These are phyloP conservation scores for Arthrinium puccinioides DNA, from an alignment of 2,329 filamentous ascomycete genomes.

Conservation along the genomic window DNA sequence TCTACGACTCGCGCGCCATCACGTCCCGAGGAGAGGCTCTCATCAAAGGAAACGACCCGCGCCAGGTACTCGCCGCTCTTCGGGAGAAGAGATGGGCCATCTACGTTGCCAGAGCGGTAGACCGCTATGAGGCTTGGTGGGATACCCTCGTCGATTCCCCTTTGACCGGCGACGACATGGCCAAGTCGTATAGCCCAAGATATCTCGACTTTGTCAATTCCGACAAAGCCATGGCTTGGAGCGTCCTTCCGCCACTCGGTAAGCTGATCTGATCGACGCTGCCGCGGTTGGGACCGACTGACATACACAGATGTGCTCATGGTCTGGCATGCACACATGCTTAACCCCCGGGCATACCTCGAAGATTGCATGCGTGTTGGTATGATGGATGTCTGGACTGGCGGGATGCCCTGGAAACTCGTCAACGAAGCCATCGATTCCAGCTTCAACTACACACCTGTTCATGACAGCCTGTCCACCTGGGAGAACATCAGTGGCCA, in stretches of 20 bases:
- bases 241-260: slow-evolving; percentile 52
- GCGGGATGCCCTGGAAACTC: slow-evolving; percentile 58
- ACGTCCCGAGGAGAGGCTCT: not conserved
- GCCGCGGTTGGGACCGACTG: slow-evolving; percentile 8
- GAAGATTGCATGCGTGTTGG: slow-evolving; percentile 63
- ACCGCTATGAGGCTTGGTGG: slow-evolving; percentile 65
- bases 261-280: slow-evolving; percentile 4
- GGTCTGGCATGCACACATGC: slow-evolving; percentile 74
- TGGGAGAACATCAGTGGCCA: slow-evolving; percentile 44
- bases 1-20: slow-evolving; percentile 41
- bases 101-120: slow-evolving; percentile 60
- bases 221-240: slow-evolving; percentile 25
- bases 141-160: slow-evolving; percentile 21
- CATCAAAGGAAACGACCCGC: slow-evolving; percentile 20
- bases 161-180: slow-evolving; percentile 30
- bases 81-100: slow-evolving; percentile 69
- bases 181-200: slow-evolving; percentile 6
- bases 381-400: slow-evolving; percentile 47
- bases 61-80: slow-evolving; percentile 41
- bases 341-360: slow-evolving; percentile 67
- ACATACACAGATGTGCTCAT: slow-evolving; percentile 57
- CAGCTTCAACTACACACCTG: slow-evolving; percentile 48
- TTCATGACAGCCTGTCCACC: slow-evolving; percentile 29
- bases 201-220: slow-evolving; percentile 27
- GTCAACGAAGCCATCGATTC: slow-evolving; percentile 52